These are phyloP conservation scores for Alternaria tenuissima DNA, from an alignment of 2,329 filamentous ascomycete species.

Conservation along the genomic window DNA sequence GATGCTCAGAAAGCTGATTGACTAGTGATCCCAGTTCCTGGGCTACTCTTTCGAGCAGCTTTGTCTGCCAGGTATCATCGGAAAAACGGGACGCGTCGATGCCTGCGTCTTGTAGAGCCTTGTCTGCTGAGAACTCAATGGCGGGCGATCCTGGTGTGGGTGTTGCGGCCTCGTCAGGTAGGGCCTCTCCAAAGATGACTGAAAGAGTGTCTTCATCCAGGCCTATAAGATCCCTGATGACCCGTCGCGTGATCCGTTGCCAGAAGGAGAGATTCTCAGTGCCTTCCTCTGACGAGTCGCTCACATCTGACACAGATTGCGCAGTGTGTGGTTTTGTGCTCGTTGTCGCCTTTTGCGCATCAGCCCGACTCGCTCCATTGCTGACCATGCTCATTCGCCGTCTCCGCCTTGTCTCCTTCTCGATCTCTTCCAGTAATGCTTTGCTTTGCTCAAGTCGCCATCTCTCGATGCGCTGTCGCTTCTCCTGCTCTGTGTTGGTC, in stretches of 20 bases:
- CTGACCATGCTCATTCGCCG: constrained; percentile 70
- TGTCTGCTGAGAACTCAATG: constrained; percentile 27
- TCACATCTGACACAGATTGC: constrained; percentile 38
- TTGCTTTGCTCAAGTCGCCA: constrained; percentile 93
- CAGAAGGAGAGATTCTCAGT: constrained; percentile 74
- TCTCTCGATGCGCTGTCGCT: constrained; percentile 83
- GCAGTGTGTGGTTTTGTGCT: constrained; percentile 22
- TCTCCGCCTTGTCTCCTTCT: constrained; percentile 77
- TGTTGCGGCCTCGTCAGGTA: constrained; percentile 60
- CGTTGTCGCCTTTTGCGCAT: constrained; percentile 19
- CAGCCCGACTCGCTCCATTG: constrained; percentile 46
- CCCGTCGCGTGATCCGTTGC: constrained; percentile 81
- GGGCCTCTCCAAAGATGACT: constrained; percentile 83
- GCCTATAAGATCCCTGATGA: constrained; percentile 88
- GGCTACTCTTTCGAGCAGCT: constrained; percentile 83
- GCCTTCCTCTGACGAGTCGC: constrained; percentile 49
- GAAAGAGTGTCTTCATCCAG: constrained; percentile 87
- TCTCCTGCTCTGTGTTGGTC: constrained; percentile 71
- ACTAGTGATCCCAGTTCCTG: constrained; percentile 86
- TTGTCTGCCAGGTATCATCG: constrained; percentile 71
- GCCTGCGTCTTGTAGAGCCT: constrained; percentile 30
- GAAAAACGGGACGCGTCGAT: constrained; percentile 43
- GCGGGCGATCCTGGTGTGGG: constrained; percentile 31
- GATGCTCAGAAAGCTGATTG: constrained; percentile 83
- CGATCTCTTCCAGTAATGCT: constrained; percentile 85